Percentiles rank a stretch among this genome's conserved stretches.
Evolutionary conservation across 768 basidiomycete species (phyloP).

Genomic region (Leccinum fibrillosum): DNA sequence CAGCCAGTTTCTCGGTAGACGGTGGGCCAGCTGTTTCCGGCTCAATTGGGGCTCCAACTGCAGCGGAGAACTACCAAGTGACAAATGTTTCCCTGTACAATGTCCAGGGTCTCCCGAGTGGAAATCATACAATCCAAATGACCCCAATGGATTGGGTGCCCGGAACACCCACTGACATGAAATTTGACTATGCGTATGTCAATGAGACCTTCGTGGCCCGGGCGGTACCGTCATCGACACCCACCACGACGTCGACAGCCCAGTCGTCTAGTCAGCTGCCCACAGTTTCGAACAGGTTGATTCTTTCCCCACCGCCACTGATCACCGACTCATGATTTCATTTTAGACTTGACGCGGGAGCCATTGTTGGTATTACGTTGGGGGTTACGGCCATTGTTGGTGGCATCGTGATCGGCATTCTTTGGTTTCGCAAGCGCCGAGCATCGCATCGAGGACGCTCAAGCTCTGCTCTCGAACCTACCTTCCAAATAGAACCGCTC

Average conservation of each 20-base stretch:
- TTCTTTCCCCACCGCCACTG: neutral
- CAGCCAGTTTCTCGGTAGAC: conserved; percentile 21
- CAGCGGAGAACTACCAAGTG: conserved; percentile 11
- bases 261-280: no score
- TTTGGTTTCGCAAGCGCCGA: conserved; percentile 9
- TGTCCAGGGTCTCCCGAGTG: conserved; percentile 13
- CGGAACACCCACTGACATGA: no score
- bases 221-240: neutral
- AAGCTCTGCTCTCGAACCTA: neutral
- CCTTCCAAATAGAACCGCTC: conserved; percentile 5
- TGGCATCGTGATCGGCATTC: neutral
- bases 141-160: no score
- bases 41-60: neutral
- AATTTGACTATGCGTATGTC: neutral
- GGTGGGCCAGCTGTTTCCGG: conserved; percentile 3
- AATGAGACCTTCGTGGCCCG: conserved; percentile 20
- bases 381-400: conserved; percentile 6
- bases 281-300: conserved; percentile 9
- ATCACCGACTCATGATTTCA: conserved; percentile 3
- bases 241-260: no score
- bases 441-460: neutral
- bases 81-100: conserved; percentile 19
- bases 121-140: conserved; percentile 22
- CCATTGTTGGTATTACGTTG: conserved; percentile 5
- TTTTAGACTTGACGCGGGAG: conserved; percentile 12